A percentile compares a stretch with the other conserved stretches of the same genome.
These are phyloP conservation scores for Saccharomyces pastorianus DNA, from an alignment of 1,139 yeast genomes.

Conservation along the genomic window DNA sequence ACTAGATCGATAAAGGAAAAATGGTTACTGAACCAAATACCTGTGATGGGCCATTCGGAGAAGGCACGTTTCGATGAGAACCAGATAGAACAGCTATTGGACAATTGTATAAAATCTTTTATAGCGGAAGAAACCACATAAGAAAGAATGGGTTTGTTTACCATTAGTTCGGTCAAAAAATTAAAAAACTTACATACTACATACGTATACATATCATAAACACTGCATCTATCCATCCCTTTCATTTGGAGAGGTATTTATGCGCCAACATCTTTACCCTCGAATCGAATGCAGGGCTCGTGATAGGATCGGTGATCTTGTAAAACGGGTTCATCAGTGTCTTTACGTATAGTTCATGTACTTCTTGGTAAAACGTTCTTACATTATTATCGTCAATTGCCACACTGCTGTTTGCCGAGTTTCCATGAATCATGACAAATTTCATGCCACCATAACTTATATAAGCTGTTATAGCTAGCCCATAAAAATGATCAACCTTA, in stretches of 20 bases:
- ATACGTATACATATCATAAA: background rate
- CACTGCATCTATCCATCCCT: background rate
- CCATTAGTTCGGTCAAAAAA: background rate
- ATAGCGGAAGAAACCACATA: conserved; percentile 6
- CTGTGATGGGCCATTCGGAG: conserved; percentile 13
- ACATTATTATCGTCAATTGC: conserved; percentile 61
- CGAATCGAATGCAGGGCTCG: conserved; percentile 67
- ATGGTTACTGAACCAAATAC: conserved; percentile 31
- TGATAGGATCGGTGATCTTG: conserved; percentile 63
- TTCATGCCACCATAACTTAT: conserved; percentile 85
- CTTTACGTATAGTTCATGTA: conserved; percentile 82
- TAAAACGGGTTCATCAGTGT: conserved; percentile 84
- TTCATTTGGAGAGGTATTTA: conserved; percentile 45
- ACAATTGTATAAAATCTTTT: conserved; percentile 16
- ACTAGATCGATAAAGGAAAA: conserved; percentile 30
- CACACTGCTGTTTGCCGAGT: conserved; percentile 23
- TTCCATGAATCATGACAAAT: conserved; percentile 68
- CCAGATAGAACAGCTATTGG: conserved; percentile 14
- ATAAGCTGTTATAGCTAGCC: conserved; percentile 70
- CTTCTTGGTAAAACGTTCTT: conserved; percentile 74
- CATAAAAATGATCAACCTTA: conserved; percentile 78
- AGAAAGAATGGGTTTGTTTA: background rate
- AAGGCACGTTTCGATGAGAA: conserved; percentile 9
- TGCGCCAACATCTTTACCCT: conserved; percentile 65
- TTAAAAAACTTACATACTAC: background rate